Evolutionary conservation across 345 rosid genomes (phyloP), one percentile per base, ranked within the genome.

Genomic region (Citrus maxima): DNA sequence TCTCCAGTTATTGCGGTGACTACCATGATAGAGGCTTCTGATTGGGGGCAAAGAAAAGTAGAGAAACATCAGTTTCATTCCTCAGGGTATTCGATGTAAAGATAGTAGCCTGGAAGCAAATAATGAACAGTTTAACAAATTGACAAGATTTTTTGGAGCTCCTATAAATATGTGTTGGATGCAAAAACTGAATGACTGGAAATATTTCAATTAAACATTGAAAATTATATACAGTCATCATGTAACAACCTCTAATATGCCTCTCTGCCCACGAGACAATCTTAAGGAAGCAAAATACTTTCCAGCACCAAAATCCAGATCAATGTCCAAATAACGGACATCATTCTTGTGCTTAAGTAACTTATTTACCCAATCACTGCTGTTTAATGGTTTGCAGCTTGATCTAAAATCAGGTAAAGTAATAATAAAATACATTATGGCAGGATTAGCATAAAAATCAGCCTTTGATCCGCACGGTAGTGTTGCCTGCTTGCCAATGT

Each of bases 351-450:
- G 88, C 84, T 92, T 92, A 74, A 81, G 86, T 79, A 95, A 83
- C 86, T 87, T 95, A 86, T 91, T 93, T 77, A 87, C 85, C 98
- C 95, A 95, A 82, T 95, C 97, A 61, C 91, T 85, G 79, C 94
- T 92, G 80, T 90, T 93, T 73, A 93, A 88, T 73, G 97, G 91
- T 86, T 93, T 91, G 88, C 94, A 93, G 85, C 89, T 86, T 54
- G 86, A 85, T 77, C 83, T 79, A 82, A 87, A 89, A 81, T 85
- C 86, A 81, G 86, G 83, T 78, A 95, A 82, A 67, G 92, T 90
- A 78, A 92, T 88, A 75, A 82, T 88, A 76, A 95, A 88, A 85
- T 85, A 88, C 68, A 95, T 85, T 77, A 87, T 76, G 64, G 90
- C 83, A 70, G 96, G 98, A 88, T 95, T 89, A 81, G 84, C 94